Percentiles rank a stretch among this genome's conserved stretches.
Conservation (phyloP, 768 basidiomycete genomes). For the Jaapia argillacea region DNA sequence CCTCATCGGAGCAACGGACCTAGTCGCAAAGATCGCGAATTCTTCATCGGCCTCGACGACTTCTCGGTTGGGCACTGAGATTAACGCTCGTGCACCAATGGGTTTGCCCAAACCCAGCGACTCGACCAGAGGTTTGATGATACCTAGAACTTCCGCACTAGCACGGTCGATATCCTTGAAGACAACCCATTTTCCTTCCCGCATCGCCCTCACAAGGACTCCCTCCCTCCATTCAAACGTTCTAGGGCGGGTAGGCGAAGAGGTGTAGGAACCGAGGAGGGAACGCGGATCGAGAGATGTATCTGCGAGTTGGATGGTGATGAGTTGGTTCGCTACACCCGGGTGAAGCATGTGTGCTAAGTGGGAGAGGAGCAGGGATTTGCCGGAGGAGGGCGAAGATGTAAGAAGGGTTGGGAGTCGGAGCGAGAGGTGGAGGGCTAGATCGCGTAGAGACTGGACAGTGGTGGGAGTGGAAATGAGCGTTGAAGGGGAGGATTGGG, state of each 20-base stretch:
- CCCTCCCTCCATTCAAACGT: constrained; percentile 97
- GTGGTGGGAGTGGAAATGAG: constrained; percentile 61
- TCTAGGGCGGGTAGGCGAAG: constrained; percentile 74
- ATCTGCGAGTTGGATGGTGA: constrained; percentile 87
- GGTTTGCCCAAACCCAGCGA: constrained; percentile 58
- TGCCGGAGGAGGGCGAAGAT: constrained; percentile 83
- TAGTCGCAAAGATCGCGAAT: constrained; percentile 86
- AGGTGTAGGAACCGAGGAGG: constrained; percentile 86
- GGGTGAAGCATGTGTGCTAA: constrained; percentile 63
- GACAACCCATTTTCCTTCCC: constrained; percentile 86
- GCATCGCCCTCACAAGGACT: constrained; percentile 80
- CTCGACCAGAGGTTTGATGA: constrained; percentile 78
- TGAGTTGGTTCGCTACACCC: constrained; percentile 50
- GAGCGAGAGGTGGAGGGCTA: constrained; percentile 57
- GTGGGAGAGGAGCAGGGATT: constrained; percentile 69
- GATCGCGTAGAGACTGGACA: constrained; percentile 41
- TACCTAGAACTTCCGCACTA: constrained; percentile 80
- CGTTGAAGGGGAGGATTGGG: constrained; percentile 16
- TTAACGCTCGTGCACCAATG: constrained; percentile 59
- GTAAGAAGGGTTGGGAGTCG: constrained; percentile 76
- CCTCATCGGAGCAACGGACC: constrained; percentile 46
- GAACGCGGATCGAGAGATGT: constrained; percentile 93
- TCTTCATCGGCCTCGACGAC: constrained; percentile 63
- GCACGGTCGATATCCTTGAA: constrained; percentile 90
- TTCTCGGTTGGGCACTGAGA: constrained; percentile 70